Evolutionary conservation across 352 stramenopile species (phyloP).

Genomic region (Pythium phragmitis): DNA sequence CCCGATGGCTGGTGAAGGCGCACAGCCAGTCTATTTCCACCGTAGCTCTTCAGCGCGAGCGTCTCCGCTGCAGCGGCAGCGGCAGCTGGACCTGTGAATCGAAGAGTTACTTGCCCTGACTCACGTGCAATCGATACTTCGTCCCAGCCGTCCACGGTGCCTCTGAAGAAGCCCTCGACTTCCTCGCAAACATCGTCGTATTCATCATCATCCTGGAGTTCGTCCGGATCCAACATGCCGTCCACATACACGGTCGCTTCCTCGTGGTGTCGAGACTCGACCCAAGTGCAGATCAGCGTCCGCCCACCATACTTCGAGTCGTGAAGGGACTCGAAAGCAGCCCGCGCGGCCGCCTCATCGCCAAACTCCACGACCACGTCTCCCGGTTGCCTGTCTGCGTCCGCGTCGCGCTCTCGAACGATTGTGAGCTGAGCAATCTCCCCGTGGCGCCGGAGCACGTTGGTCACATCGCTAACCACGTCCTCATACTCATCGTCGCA

Average conservation of each 20-base stretch:
- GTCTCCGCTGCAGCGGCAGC: neutral
- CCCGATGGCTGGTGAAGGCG: neutral
- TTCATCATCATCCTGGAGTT: conserved; percentile 59
- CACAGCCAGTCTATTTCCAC: conserved; percentile 1
- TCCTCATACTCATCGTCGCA: conserved; percentile 37
- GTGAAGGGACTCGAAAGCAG: conserved; percentile 23
- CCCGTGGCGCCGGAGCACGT: conserved; percentile 4
- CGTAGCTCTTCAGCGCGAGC: conserved; percentile 6
- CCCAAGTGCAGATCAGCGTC: conserved; percentile 16
- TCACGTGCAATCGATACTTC: conserved; percentile 24
- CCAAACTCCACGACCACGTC: conserved; percentile 25
- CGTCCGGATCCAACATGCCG: conserved; percentile 39
- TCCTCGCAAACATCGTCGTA: conserved; percentile 42
- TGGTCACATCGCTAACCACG: conserved; percentile 19
- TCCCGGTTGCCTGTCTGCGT: neutral
- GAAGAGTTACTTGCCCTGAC: conserved; percentile 10
- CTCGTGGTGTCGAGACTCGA: neutral
- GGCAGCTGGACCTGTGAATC: neutral
- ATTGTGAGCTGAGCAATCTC: neutral
- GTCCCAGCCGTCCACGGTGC: conserved; percentile 16
- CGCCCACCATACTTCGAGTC: conserved; percentile 28
- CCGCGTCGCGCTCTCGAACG: neutral
- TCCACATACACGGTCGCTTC: conserved; percentile 11
- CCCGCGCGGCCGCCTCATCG: neutral
- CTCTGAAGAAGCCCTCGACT: conserved; percentile 32